Base-by-base conservation (phyloP, 2,329 filamentous ascomycete species). In the Sporothrix dimorphospora region DNA sequence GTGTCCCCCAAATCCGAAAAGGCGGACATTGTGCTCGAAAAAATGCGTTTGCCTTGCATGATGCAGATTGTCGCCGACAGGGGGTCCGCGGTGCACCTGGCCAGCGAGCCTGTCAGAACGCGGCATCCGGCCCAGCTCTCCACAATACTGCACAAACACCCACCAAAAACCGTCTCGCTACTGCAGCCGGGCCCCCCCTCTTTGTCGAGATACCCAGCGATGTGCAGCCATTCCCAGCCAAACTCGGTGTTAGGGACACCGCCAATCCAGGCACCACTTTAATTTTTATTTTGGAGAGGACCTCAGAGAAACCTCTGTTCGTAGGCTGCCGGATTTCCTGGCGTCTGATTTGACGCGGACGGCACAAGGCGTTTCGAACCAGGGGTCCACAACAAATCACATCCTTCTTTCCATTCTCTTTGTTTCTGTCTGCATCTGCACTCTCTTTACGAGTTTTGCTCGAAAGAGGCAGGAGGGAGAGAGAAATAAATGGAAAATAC, bases 221-320 rank as follows among this genome's bases (percentile, higher is more conserved):
- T 68, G 40, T 40, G 47, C 65, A 71, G n/a, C n/a, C n/a, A n/a
- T n/a, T n/a, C n/a, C n/a, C n/a, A n/a, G n/a, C n/a, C 55, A 38
- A 21, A 16, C 42, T 14, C 45, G 61, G 51, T 72, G 66, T 72
- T 69, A 72, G 55, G 24, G 71, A 72, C 66, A 72, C 71, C 71
- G 67, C 68, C 71, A 69, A 65, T 72, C 49, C 51, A 70, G 34
- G 67, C 71, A 70, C 68, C 67, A 72, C 65, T 42, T 59, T 72
- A 45, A 16, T 16, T 19, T 53, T 42, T 63, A 21, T 19, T 53
- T 42, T 63, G 27, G 51, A 3, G 53, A 19, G 53, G 14, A 57
- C 14, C 16, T 57, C 42, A 6, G 30, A 19, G 47, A n/a, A 47
- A 19, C 30, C 30, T 34, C 30, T 6, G 30, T 34, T 34, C 30